Evolutionary conservation across 2,329 filamentous ascomycete species (phyloP), one percentile per base, ranked within the genome.

Genomic region (Cordyceps cicadae): DNA sequence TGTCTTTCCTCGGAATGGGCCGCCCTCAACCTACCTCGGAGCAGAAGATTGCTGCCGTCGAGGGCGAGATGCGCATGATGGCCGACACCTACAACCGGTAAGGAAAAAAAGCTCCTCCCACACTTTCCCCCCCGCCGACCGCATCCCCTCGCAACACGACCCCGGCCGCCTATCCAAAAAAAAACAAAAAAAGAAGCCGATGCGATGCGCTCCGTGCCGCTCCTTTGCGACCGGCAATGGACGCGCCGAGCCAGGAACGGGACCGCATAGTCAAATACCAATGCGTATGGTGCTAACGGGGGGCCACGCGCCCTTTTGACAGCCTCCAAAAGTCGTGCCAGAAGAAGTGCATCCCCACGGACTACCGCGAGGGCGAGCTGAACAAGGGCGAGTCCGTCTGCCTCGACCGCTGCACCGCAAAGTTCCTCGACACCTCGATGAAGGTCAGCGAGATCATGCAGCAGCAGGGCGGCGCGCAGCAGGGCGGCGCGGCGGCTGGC

Each of bases 361-460:
- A 93, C 70, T 99, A 97, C 85, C 91, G 92, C 74, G 94, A 99
- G 80, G 86, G 85, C 75, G 93, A 99, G 69, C 87, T 99, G 71
- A 96, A 97, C 85, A 99, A 99, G 81, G 95, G 92, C 82, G 94
- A 99, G 79, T 92, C 89, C 68, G 94, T 99, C 69, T 99, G 95
- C 80, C 87, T 99, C 68, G 94, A 99, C 79, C 90, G 94, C 71
- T 99, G 95, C 79, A 90, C 95, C 62, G 84, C 89, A 72, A 99
- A 99, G 81, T 99, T 97, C 81, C 97, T 99, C 79, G 93, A 97
- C 69, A 92, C 96, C 71, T 96, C 96, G 76, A 87, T 96, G 81
- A 97, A 97, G 81, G 90, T 97, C 63, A 93, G 89, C 70, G 92
- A 97, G 79, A 90, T 95, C 79, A 92, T 97, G 86, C 92, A 97